phyloP scores from a whole-genome alignment of 1,284 basidiomycete genomes.

The Ceratobasidium papillatum region DNA sequence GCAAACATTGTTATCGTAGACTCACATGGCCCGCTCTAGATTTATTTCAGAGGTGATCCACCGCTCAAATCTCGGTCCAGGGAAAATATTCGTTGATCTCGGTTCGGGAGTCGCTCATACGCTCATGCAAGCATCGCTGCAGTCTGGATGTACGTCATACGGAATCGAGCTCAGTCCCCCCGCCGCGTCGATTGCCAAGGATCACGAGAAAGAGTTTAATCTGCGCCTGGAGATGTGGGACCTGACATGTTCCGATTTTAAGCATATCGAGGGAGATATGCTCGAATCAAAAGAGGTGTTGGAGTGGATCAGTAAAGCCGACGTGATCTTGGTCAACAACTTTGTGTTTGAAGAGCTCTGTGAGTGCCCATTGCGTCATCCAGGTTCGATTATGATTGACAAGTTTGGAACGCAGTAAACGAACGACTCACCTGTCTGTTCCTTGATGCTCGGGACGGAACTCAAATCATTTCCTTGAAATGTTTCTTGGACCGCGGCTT shows the following conservation, averaged over 20 bases:
- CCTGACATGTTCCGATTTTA: conserved; percentile 40
- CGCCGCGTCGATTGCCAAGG: conserved; percentile 43
- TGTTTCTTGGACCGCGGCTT: conserved; percentile 44
- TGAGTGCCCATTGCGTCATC: conserved; percentile 36
- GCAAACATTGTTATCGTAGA: neutral
- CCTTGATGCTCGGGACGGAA: conserved; percentile 45
- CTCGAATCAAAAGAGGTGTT: conserved; percentile 42
- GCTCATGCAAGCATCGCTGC: conserved; percentile 46
- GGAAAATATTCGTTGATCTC: conserved; percentile 45
- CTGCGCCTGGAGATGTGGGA: conserved; percentile 45
- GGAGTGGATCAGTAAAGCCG: conserved; percentile 45
- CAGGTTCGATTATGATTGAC: conserved; percentile 6
- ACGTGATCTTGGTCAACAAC: conserved; percentile 47
- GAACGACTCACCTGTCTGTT: conserved; percentile 45
- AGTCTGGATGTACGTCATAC: conserved; percentile 45
- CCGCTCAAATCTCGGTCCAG: conserved; percentile 42
- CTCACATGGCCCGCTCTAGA: conserved; percentile 22
- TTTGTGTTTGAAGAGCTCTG: conserved; percentile 45
- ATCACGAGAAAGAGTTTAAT: conserved; percentile 43
- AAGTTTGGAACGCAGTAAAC: conserved; percentile 40
- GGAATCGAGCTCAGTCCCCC: conserved; percentile 45
- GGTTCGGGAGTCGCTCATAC: conserved; percentile 46
- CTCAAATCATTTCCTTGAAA: conserved; percentile 44
- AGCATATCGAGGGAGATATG: conserved; percentile 44
- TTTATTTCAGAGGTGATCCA: conserved; percentile 46